Evolutionary conservation across 495 filamentous ascomycete species (phyloP).

Genomic region (Hypoxylon perforatum): DNA sequence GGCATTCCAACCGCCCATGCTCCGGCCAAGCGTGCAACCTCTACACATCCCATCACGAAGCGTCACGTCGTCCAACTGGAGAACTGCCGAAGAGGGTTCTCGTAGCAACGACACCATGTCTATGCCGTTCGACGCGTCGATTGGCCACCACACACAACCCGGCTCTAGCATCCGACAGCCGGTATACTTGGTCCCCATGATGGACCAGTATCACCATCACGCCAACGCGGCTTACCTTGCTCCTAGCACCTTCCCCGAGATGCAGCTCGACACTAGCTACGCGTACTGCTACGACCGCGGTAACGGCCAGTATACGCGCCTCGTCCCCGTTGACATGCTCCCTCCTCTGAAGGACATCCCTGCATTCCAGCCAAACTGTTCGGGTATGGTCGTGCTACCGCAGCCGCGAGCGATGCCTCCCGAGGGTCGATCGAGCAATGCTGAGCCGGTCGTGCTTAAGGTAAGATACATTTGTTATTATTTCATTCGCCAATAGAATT

Average conservation of each 20-base stretch:
- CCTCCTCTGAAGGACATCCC: conserved; percentile 55
- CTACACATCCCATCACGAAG: conserved; percentile 18
- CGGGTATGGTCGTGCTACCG: conserved; percentile 56
- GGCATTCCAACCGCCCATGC: conserved; percentile 16
- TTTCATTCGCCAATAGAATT: conserved; percentile 3
- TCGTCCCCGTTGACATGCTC: conserved; percentile 74
- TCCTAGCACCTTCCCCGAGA: conserved; percentile 10
- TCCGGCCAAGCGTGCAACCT: conserved; percentile 22
- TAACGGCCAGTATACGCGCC: conserved; percentile 67
- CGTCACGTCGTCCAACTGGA: conserved; percentile 45
- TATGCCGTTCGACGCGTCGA: conserved; percentile 22
- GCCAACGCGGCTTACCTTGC: conserved; percentile 15
- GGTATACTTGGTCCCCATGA: conserved; percentile 11
- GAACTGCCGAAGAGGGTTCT: conserved; percentile 25
- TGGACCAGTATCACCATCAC: conserved; percentile 32
- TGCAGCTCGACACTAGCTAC: conserved; percentile 37
- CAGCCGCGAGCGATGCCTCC: conserved; percentile 49
- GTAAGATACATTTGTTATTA: conserved; percentile 34
- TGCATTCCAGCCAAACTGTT: conserved; percentile 38
- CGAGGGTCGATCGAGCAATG: conserved; percentile 50
- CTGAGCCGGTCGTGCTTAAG: conserved; percentile 37
- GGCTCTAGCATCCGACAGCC: not conserved
- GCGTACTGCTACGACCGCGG: conserved; percentile 68
- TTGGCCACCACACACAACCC: conserved; percentile 9
- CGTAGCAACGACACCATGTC: conserved; percentile 14